Conservation (phyloP, 345 rosid genomes). For the Dimocarpus longan region DNA sequence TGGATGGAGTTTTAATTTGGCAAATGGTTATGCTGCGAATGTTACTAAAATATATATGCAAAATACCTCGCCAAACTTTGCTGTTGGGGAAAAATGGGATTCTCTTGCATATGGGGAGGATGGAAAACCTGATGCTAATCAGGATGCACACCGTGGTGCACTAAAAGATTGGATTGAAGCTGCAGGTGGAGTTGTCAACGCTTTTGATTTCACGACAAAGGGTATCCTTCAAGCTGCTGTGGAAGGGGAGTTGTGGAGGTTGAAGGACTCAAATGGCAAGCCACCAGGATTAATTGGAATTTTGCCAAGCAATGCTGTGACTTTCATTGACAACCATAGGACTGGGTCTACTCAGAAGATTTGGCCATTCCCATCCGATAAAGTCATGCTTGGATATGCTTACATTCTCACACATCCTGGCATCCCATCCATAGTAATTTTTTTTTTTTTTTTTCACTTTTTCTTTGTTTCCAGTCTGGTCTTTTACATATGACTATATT, state of each 20-base stretch:
- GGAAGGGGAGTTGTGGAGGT: constrained; percentile 73
- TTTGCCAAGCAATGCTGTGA: constrained; percentile 70
- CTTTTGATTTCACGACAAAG: constrained; percentile 89
- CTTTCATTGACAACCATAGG: constrained; percentile 85
- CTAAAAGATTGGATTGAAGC: constrained; percentile 63
- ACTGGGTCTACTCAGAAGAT: constrained; percentile 54
- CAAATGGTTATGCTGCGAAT: constrained; percentile 61
- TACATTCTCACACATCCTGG: constrained; percentile 92
- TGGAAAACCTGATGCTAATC: constrained; percentile 52
- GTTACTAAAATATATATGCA: constrained; percentile 54
- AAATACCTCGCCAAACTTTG: constrained; percentile 60
- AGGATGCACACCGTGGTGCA: constrained; percentile 59
- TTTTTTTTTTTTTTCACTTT: neutral
- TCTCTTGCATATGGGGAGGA: constrained; percentile 50
- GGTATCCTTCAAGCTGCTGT: constrained; percentile 81
- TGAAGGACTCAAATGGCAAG: constrained; percentile 66
- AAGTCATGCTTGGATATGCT: constrained; percentile 86
- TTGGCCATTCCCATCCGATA: constrained; percentile 79
- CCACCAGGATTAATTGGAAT: constrained; percentile 86
- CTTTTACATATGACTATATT: neutral
- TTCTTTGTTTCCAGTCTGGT: neutral
- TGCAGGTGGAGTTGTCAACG: constrained; percentile 59
- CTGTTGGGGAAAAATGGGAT: constrained; percentile 86
- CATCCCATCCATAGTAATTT: constrained; percentile 64
- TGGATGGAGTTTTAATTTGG: constrained; percentile 83